Evolutionary conservation across 345 rosid species (phyloP).

Genomic region (Syzygium jambos): DNA sequence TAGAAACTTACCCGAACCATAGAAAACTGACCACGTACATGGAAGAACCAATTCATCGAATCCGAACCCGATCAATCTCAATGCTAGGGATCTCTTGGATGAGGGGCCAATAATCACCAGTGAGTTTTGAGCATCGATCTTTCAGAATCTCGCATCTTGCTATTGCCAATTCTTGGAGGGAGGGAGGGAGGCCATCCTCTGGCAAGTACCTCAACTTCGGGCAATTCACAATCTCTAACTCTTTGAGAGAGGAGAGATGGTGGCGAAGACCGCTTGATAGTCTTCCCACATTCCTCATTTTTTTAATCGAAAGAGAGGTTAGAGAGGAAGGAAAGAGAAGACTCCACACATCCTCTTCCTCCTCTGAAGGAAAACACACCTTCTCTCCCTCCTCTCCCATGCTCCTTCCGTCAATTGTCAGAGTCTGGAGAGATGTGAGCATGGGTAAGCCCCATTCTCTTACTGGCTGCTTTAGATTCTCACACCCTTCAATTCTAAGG

Average conservation of each 20-base stretch:
- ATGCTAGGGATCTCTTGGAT: rapidly evolving
- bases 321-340: not conserved
- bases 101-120: not conserved
- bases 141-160: rapidly evolving
- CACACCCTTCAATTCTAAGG: not conserved
- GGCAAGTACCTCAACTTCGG: not conserved
- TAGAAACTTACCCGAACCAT: not conserved
- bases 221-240: rapidly evolving
- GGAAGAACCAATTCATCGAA: not conserved
- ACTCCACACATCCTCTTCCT: not conserved
- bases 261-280: not conserved
- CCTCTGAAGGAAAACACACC: not conserved
- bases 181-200: not conserved
- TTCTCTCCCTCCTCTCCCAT: not conserved
- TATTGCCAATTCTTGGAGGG: rapidly evolving
- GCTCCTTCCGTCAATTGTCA: not conserved
- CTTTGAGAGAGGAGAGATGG: not conserved
- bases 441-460: not conserved
- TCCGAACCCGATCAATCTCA: rapidly evolving
- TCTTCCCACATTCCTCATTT: not conserved
- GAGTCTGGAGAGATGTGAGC: not conserved
- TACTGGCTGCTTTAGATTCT: not conserved
- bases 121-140: not conserved
- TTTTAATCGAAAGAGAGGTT: rapidly evolving
- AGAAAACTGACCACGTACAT: not conserved